Evolutionary conservation across 2,329 filamentous ascomycete species (phyloP), one percentile per base, ranked within the genome.

Genomic region (Penicillium fuscoglaucum): DNA sequence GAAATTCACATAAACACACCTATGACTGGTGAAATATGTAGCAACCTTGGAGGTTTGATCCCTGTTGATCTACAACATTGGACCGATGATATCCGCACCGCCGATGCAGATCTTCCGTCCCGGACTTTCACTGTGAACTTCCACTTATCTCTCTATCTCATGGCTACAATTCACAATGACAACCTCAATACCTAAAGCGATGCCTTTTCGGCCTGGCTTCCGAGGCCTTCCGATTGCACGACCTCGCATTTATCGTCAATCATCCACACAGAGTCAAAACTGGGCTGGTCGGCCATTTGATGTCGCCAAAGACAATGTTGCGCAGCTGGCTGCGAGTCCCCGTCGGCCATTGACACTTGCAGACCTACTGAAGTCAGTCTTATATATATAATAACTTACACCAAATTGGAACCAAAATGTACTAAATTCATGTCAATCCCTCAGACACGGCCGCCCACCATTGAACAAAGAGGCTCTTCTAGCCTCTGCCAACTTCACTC

Each of bases 401-500:
- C 41, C 35, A 8, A 33, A 28, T 3, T 6, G 1, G n/a, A 39
- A 52, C 17, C 7, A 21, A 17, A 26, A 28, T 28, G 10, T 37
- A 26, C 57, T 57, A 26, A 57, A 39, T 19, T 17, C 3, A 45
- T 37, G 6, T 29, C 21, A 31, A 21, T 49, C 15, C 6, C 17
- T 21, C 58, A 86, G 84, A 73, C 84, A 88, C 77, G 95, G 95
- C 60, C 87, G 90, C 7, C 93, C 93, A 33, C 93, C 95, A 0
- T 84, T 98, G 52, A 90, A 90, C 3, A 85, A 88, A 56, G 82
- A 88, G 40, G 90, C 91, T 24, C 85, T 99, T 56, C 87, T 96
- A 68, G 87, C 89, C 39, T 97, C 93, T 1, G 95, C 95, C 62
- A 96, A 97, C 79, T 98, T 98, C 79, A 96, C 95, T 13, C 88